A percentile compares a stretch with the other conserved stretches of the same genome.
Conservation (phyloP, 257 asterid species). For the Gentiana straminea region DNA sequence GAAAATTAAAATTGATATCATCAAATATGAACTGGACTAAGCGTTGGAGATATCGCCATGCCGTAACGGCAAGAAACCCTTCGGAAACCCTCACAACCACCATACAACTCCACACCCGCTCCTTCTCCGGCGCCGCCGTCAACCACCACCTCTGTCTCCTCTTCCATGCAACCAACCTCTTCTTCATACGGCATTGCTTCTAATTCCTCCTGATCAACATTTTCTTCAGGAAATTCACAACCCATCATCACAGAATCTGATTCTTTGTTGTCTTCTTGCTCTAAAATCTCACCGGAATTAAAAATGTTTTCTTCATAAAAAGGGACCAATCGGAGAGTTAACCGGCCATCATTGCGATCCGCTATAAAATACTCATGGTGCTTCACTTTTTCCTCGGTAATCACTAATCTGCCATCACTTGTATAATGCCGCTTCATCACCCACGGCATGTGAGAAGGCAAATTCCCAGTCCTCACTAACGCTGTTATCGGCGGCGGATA, state of each 20-base stretch:
- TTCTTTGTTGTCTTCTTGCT: neutral
- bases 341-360: conserved; percentile 49
- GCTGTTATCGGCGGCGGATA: conserved; percentile 63
- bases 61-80: too few relatives aligned
- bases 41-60: too few relatives aligned
- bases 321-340: conserved; percentile 42
- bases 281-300: neutral
- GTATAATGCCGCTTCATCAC: conserved; percentile 39
- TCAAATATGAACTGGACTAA: too few relatives aligned
- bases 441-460: conserved; percentile 48
- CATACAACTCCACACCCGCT: too few relatives aligned
- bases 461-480: conserved; percentile 27
- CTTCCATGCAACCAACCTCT: neutral
- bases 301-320: conserved; percentile 14
- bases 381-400: conserved; percentile 43
- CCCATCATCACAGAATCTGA: too few relatives aligned
- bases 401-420: conserved; percentile 51
- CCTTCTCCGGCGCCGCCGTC: too few relatives aligned
- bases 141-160: too few relatives aligned
- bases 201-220: neutral
- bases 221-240: neutral
- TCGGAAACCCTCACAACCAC: too few relatives aligned
- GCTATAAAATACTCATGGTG: conserved; percentile 51
- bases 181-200: neutral
- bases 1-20: too few relatives aligned